phyloP scores from a whole-genome alignment of 176 grass and related monocot species.

The Cenchrus fungigraminus region DNA sequence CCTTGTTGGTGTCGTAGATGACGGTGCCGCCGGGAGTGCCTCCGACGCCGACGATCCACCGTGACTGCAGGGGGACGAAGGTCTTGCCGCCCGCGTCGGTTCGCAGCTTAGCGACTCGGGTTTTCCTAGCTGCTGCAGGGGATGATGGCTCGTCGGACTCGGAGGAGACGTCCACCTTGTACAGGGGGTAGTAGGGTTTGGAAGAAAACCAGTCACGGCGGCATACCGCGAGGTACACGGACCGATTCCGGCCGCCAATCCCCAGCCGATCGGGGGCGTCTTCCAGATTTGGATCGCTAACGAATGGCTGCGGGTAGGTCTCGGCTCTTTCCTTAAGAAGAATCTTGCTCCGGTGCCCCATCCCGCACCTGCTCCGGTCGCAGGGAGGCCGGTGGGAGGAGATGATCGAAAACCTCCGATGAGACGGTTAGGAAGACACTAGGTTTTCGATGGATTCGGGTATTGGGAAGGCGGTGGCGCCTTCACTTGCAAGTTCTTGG shows the following conservation, averaged over 20 bases:
- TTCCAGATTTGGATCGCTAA: background rate
- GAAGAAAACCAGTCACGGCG: background rate
- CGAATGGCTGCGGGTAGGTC: slow-evolving; percentile 2
- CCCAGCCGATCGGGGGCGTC: background rate
- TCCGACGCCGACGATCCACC: slow-evolving; percentile 28
- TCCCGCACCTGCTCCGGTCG: no score
- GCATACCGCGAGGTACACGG: background rate
- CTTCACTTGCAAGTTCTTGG: no score
- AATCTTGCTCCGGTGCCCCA: no score
- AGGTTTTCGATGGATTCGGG: no score
- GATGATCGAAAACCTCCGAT: no score
- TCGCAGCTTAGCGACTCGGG: background rate
- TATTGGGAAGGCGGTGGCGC: no score
- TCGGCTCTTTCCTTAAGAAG: background rate
- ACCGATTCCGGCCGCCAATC: background rate
- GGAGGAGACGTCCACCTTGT: background rate
- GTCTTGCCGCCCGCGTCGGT: background rate
- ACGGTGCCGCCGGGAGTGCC: background rate
- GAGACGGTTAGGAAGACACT: no score
- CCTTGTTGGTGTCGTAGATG: background rate
- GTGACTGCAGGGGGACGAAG: background rate
- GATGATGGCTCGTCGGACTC: background rate
- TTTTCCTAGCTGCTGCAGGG: background rate
- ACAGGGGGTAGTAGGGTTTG: background rate
- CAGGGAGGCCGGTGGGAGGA: no score